Conservation (phyloP, 2,329 filamentous ascomycete genomes). For the Grosmannia huntii region DNA sequence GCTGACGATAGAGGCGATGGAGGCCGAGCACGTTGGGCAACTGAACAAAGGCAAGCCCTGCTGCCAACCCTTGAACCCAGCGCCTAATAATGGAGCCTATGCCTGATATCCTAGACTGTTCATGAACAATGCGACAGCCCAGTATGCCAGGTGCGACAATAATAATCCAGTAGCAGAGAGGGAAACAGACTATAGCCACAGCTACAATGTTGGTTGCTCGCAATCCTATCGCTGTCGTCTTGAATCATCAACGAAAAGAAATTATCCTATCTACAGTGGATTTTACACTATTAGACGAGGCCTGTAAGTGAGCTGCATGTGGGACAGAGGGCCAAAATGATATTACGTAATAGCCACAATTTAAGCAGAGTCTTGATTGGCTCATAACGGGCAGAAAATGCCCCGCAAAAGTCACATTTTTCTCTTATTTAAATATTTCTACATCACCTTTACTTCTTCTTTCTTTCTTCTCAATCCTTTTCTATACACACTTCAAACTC, state of each 20-base stretch:
- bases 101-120: not conserved
- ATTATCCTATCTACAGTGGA: not conserved
- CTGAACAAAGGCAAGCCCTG: not conserved
- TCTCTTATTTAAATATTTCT: not conserved
- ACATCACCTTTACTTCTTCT: not conserved
- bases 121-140: not conserved
- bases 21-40: not conserved
- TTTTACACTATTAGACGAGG: not conserved
- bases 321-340: not conserved
- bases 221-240: not conserved
- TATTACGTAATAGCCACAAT: not conserved
- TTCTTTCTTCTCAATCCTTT: not conserved
- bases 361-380: not conserved
- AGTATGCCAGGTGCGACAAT: not conserved
- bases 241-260: not conserved
- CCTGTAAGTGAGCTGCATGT: constrained; percentile 1
- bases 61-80: not conserved
- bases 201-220: not conserved
- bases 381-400: not conserved
- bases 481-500: not conserved
- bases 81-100: not conserved
- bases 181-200: not conserved
- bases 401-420: not conserved
- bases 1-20: not conserved
- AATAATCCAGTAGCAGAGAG: not conserved